These are phyloP conservation scores for Pyrenochaeta sp. DNA, from an alignment of 2,329 filamentous ascomycete genomes.

Conservation along the genomic window DNA sequence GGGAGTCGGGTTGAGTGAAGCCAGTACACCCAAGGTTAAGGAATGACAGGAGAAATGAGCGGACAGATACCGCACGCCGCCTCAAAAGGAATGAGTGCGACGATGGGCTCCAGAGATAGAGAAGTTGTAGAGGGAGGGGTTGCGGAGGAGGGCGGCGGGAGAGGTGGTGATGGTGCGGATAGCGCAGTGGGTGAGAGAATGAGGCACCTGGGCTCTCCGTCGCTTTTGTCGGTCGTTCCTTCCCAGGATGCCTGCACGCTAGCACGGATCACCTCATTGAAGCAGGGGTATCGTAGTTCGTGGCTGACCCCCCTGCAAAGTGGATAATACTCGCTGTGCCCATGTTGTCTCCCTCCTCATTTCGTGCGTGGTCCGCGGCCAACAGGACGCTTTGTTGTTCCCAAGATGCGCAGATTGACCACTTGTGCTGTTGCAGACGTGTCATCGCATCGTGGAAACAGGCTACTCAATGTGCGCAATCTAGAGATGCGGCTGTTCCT, in stretches of 20 bases:
- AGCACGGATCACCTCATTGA: slow-evolving; percentile 3
- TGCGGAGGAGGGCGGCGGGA: slow-evolving; percentile 26
- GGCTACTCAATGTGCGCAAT: not conserved
- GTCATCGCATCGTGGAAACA: not conserved
- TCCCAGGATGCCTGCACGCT: slow-evolving; percentile 15
- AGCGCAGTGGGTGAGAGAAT: slow-evolving; percentile 29
- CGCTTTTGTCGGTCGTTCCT: slow-evolving; percentile 31
- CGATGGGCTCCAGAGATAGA: slow-evolving; percentile 40
- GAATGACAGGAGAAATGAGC: slow-evolving; percentile 49
- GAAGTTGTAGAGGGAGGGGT: slow-evolving; percentile 19
- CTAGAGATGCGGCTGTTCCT: slow-evolving; percentile 7
- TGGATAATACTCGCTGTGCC: not conserved
- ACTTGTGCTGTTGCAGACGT: not conserved
- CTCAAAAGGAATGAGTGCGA: slow-evolving; percentile 39
- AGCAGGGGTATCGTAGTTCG: slow-evolving; percentile 18
- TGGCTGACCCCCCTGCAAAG: slow-evolving; percentile 6
- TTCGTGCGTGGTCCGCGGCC: slow-evolving; percentile 14
- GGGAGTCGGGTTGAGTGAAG: slow-evolving; percentile 37
- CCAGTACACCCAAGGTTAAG: slow-evolving; percentile 51
- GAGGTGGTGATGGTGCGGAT: slow-evolving; percentile 32
- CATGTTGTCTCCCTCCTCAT: slow-evolving; percentile 20
- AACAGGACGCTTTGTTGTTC: not conserved
- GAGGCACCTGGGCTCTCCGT: slow-evolving; percentile 27
- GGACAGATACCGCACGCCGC: slow-evolving; percentile 48
- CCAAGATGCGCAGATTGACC: not conserved